Evolutionary conservation across 2,329 filamentous ascomycete species (phyloP).

Genomic region (Aschersonia sp.): DNA sequence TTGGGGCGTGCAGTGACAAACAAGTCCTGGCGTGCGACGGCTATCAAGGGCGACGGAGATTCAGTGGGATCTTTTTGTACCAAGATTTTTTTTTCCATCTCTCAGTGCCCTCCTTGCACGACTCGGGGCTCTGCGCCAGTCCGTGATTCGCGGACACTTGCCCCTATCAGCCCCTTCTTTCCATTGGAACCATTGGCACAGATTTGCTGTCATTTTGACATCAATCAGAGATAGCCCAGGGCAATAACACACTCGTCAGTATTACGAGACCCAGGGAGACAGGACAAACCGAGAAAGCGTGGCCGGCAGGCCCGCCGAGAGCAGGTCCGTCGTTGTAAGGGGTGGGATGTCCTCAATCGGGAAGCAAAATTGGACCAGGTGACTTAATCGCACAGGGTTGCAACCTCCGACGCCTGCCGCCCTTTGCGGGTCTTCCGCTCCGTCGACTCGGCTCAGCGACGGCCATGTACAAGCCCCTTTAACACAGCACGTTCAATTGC

Average conservation of each 20-base stretch:
- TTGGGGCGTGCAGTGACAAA: background rate
- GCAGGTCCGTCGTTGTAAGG: too few species aligned
- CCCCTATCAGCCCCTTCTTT: too few species aligned
- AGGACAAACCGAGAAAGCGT: too few species aligned
- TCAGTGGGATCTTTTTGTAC: background rate
- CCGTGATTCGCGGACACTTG: background rate
- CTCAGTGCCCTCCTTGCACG: background rate
- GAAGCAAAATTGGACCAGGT: constrained; percentile 1
- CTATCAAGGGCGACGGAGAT: background rate
- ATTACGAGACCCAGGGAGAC: too few species aligned
- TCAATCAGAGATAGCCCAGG: too few species aligned
- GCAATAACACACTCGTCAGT: too few species aligned
- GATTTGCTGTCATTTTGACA: too few species aligned
- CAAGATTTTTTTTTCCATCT: background rate
- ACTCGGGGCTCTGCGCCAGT: background rate
- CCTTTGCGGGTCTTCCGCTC: background rate
- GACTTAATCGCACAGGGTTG: background rate
- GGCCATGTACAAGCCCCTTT: background rate
- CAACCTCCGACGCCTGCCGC: constrained; percentile 3
- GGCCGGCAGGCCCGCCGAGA: too few species aligned
- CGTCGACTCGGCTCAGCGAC: background rate
- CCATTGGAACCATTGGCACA: too few species aligned
- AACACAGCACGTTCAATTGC: too few species aligned
- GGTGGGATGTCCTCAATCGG: background rate
- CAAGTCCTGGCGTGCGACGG: background rate